Base-by-base conservation (phyloP, 169 alveolate genomes). In the Theileria equi region DNA sequence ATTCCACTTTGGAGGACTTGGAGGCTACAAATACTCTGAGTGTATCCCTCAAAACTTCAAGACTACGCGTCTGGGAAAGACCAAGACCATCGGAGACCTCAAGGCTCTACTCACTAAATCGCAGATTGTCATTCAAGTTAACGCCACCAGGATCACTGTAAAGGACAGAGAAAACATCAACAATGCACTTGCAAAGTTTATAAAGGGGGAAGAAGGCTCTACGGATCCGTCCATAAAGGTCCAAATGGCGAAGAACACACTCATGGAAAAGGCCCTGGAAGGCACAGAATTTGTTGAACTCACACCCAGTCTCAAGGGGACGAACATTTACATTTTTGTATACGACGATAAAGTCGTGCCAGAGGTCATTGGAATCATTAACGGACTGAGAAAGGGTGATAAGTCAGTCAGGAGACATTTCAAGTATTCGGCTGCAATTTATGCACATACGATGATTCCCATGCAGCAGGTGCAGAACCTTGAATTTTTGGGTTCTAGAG, bases 201-300 rank as follows among this genome's bases (percentile, higher is more conserved):
- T 60, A 34, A 36, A n/a, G 28, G 67, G 60, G 8, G 31, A 60
- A 41, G 83, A 61, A 13, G 83, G 70, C 2, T 53, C 79, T 11
- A 40, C 19, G 63, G 47, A 35, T 10, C 16, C 50, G 23, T 65
- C 73, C 34, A 31, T 23, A 8, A 70, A 70, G 50, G 52, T 72
- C 50, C 57, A 35, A 41, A 44, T 63, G 69, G 67, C 63, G 13
- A 72, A 72, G 68, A 72, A 72, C 69, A 44, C 83, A 34, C 45
- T 72, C 6, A 62, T 72, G 53, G 49, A 38, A 41, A 72, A 43
- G 55, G 83, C 83, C 17, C 40, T 72, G 60, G 25, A 3, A 2
- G 62, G 62, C 5, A 63, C 83, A 13, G 58, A 16, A 25, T 72
- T 52, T 47, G 77, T 62, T 41, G 66, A 45, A 17, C 53, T 62